Percentiles rank a stretch among this genome's conserved stretches.
phyloP scores from a whole-genome alignment of 495 filamentous ascomycete genomes.

The Amphirosellinia nigrospora region DNA sequence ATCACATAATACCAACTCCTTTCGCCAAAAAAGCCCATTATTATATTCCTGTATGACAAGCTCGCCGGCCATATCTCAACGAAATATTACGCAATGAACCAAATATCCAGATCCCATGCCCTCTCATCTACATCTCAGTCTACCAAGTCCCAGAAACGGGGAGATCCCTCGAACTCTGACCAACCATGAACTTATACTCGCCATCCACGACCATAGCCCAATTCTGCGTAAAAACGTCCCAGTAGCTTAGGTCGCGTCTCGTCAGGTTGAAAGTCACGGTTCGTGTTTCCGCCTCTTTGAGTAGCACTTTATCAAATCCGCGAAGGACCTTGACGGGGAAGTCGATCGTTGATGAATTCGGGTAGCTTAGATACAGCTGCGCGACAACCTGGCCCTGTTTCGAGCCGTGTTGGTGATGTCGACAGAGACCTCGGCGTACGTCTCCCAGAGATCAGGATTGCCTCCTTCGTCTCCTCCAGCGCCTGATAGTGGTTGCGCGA shows the following conservation, averaged over 20 bases:
- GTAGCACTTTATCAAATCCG: constrained; percentile 76
- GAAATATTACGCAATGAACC: background rate
- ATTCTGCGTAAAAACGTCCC: constrained; percentile 79
- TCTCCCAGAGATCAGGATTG: constrained; percentile 82
- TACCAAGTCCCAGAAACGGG: constrained; percentile 44
- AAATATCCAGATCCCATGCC: background rate
- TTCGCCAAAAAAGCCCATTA: background rate
- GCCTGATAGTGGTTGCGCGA: constrained; percentile 58
- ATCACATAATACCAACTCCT: background rate
- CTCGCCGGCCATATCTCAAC: background rate
- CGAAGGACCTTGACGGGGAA: constrained; percentile 79
- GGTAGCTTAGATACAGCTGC: constrained; percentile 84
- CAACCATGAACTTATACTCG: constrained; percentile 52
- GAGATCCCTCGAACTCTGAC: constrained; percentile 50
- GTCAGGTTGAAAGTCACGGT: constrained; percentile 74
- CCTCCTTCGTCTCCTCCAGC: constrained; percentile 85
- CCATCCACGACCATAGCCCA: constrained; percentile 73
- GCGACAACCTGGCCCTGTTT: constrained; percentile 73
- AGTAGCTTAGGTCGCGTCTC: constrained; percentile 79
- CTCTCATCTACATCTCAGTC: background rate
- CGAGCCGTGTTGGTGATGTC: constrained; percentile 75
- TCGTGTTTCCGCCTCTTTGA: constrained; percentile 62
- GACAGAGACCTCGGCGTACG: constrained; percentile 65
- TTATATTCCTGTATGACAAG: background rate
- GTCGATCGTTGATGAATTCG: constrained; percentile 67